Conservation (phyloP, 1,284 basidiomycete genomes). For the Spongispora temasekensis region DNA sequence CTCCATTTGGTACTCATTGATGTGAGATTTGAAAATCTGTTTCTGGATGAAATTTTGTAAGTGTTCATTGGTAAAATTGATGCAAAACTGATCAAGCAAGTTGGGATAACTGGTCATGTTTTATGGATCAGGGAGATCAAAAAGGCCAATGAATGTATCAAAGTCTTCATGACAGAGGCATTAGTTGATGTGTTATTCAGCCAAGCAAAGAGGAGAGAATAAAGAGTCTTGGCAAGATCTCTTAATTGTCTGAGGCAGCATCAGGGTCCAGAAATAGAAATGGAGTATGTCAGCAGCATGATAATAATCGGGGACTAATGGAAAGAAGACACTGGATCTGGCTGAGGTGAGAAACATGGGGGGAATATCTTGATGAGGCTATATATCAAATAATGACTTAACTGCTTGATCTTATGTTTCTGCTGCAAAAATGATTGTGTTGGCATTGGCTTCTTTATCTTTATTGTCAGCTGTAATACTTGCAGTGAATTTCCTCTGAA, state of each 20-base stretch:
- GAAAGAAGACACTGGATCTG: no score
- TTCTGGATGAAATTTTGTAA: constrained; percentile 85
- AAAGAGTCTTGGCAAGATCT: constrained; percentile 93
- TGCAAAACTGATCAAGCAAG: constrained; percentile 93
- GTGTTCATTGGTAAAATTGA: constrained; percentile 95
- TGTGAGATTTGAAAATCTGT: constrained; percentile 76
- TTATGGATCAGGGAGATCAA: constrained; percentile 94
- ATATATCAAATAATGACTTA: no score
- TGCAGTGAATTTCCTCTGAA: no score
- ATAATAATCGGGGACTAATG: no score
- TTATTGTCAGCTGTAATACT: no score
- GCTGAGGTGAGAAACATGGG: no score
- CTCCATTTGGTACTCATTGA: no score
- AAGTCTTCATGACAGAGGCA: constrained; percentile 92
- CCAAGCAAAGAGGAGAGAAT: constrained; percentile 94
- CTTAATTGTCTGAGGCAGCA: constrained; percentile 88
- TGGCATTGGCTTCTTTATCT: no score
- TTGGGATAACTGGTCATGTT: constrained; percentile 84
- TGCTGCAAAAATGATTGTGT: no score
- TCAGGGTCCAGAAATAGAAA: constrained; percentile 96
- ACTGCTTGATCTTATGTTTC: no score
- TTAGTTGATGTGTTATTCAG: constrained; percentile 94
- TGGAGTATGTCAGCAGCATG: no score
- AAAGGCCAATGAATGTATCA: constrained; percentile 89
- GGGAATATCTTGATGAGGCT: no score